Evolutionary conservation across 352 stramenopile genomes (phyloP), one percentile per base, ranked within the genome.

Genomic region (Elongisporangium prolatum): DNA sequence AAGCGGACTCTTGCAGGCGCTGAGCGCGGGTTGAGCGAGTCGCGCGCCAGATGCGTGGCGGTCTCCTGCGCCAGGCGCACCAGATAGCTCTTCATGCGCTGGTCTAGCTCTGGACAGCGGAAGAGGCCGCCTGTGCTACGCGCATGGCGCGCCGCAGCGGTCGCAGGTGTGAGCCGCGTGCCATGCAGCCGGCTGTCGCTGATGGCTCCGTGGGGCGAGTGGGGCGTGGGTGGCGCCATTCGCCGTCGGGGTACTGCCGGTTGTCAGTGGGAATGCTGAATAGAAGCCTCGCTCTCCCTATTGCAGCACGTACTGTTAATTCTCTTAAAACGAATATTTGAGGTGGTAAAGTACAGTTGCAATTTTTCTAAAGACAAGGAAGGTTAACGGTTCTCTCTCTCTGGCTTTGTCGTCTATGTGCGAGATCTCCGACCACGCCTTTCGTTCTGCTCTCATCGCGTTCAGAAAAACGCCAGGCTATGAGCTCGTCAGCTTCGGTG

Each of bases 1-100:
- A 55, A 67, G 0, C 38, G 50, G 14, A 24, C 21, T 28, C 10
- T 25, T 28, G 34, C 44, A 21, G 34, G 24, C 40, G 54, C 63
- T 61, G n/a, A 68, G 61, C 38, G 70, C 57, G 54, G 72, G 54
- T 74, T 71, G 34, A 89, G 63, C 48, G 83, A 89, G 60, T 93
- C 80, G 40, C 74, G 69, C 50, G 91, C 90, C 21, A 93, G 67
- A 59, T 86, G 76, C 56, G 90, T 93, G 54, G 78, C 81, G n/a
- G 83, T 93, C 69, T 88, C 80, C 58, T 93, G 90, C 13, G 80
- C 83, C 44, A 91, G 77, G 8, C 77, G 74, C 52, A 93, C 79
- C 51, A 93, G 74, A 56, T 88, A 84, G 50, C 87, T 88, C 60
- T 83, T 86, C 74, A 87, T 91, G 38, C 77, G 77, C 58, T 77